phyloP scores from a whole-genome alignment of 2,329 filamentous ascomycete genomes.

The Madurella mycetomatis region DNA sequence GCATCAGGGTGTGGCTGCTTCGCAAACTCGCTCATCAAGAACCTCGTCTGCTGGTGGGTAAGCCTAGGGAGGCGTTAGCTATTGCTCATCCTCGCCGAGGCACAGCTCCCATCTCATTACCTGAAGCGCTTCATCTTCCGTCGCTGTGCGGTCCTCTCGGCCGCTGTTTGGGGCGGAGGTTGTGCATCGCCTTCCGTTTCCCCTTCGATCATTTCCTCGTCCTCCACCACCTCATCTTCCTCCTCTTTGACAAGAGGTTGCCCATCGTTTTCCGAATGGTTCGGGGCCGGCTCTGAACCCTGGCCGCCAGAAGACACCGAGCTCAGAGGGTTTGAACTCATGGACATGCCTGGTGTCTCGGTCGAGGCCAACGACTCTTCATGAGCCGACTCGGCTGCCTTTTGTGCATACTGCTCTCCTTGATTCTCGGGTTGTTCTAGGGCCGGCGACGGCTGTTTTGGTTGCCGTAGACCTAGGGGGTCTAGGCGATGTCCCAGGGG shows the following conservation, averaged over 20 bases:
- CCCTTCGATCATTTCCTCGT: slow-evolving; percentile 53
- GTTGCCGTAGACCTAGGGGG: slow-evolving; percentile 39
- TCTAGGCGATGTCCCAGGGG: slow-evolving; percentile 37
- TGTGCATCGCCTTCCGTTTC: slow-evolving; percentile 42
- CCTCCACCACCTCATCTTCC: slow-evolving; percentile 50
- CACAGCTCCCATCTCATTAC: slow-evolving; percentile 39
- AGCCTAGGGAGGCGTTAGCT: slow-evolving; percentile 55
- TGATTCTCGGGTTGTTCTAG: slow-evolving; percentile 34
- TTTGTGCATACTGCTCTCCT: slow-evolving; percentile 35
- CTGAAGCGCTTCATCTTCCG: slow-evolving; percentile 77
- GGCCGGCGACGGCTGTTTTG: slow-evolving; percentile 37
- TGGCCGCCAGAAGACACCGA: slow-evolving; percentile 37
- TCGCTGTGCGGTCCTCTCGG: slow-evolving; percentile 53
- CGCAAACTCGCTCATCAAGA: slow-evolving; percentile 94
- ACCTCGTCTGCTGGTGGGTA: slow-evolving; percentile 95
- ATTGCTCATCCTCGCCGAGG: slow-evolving; percentile 1
- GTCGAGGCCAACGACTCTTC: slow-evolving; percentile 39
- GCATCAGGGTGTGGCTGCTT: slow-evolving; percentile 93
- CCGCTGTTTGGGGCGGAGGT: slow-evolving; percentile 48
- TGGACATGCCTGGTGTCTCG: slow-evolving; percentile 37
- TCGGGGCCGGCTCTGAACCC: slow-evolving; percentile 31
- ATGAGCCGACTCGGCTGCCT: slow-evolving; percentile 33
- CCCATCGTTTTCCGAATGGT: slow-evolving; percentile 37
- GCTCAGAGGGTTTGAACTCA: slow-evolving; percentile 39
- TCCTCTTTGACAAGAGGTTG: slow-evolving; percentile 42